phyloP scores from a whole-genome alignment of 2,329 filamentous ascomycete genomes.

The Cordyceps pruinosa region DNA sequence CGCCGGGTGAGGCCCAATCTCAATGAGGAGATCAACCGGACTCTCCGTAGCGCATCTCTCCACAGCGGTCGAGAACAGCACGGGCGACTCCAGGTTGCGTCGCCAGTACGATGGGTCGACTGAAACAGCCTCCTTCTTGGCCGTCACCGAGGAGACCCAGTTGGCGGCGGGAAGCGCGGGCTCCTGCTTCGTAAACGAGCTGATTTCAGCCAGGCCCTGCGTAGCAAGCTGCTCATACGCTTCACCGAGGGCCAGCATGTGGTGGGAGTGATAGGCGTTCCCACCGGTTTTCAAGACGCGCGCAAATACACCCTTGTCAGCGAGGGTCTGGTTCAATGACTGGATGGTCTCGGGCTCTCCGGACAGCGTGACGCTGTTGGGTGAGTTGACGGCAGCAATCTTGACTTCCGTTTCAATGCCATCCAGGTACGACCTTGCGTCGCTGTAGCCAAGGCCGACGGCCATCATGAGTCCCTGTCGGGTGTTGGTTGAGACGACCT shows the following conservation, averaged over 20 bases:
- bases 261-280: constrained; percentile 24
- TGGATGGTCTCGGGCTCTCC: constrained; percentile 22
- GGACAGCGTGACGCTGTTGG: constrained; percentile 22
- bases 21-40: constrained; percentile 12
- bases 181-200: constrained; percentile 14
- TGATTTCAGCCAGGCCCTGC: constrained; percentile 7
- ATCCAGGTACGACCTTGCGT: constrained; percentile 19
- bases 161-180: background rate
- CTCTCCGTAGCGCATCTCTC: too few species aligned
- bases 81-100: constrained; percentile 19
- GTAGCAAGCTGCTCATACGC: constrained; percentile 20
- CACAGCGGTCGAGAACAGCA: constrained; percentile 20
- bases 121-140: background rate
- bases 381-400: constrained; percentile 28
- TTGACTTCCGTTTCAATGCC: constrained; percentile 21
- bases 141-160: constrained; percentile 21
- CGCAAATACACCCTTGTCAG: constrained; percentile 19
- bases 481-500: constrained; percentile 12
- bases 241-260: constrained; percentile 21
- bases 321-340: constrained; percentile 19
- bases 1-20: constrained; percentile 22
- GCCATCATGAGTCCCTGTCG: background rate
- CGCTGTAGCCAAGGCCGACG: constrained; percentile 18
- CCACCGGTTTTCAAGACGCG: constrained; percentile 20
- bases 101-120: constrained; percentile 19